Conservation (phyloP, 768 basidiomycete species). For the Lepiota brunneoincarnata region DNA sequence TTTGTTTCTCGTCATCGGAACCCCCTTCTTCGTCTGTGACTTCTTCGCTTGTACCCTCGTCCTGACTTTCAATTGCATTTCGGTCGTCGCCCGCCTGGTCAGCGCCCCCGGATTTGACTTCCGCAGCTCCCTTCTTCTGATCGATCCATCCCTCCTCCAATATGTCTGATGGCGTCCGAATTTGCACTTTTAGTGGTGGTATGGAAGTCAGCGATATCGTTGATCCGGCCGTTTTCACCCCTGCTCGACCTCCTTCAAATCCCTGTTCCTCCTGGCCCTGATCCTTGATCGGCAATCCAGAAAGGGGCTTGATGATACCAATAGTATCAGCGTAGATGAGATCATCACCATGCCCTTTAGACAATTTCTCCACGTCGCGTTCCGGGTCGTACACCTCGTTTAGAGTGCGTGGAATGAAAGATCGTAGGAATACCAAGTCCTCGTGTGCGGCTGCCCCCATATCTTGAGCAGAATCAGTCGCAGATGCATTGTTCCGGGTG, state of each 20-base stretch:
- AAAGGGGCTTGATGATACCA: constrained; percentile 57
- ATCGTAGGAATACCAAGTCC: constrained; percentile 84
- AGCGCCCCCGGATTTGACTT: not conserved
- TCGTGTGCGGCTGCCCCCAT: constrained; percentile 52
- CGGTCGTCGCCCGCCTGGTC: not conserved
- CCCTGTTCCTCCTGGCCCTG: constrained; percentile 10
- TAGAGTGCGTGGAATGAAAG: constrained; percentile 90
- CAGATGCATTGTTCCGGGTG: constrained; percentile 14
- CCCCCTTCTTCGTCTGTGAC: constrained; percentile 31
- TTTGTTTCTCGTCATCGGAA: constrained; percentile 29
- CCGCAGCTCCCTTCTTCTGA: constrained; percentile 11
- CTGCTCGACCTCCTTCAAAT: constrained; percentile 8
- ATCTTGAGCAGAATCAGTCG: constrained; percentile 17
- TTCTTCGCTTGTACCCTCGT: constrained; percentile 21
- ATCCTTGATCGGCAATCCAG: constrained; percentile 2
- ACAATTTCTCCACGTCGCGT: constrained; percentile 78
- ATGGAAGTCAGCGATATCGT: not conserved
- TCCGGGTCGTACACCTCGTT: constrained; percentile 96
- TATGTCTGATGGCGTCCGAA: not conserved
- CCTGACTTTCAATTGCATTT: constrained; percentile 9
- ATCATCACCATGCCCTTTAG: constrained; percentile 62
- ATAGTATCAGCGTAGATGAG: constrained; percentile 90
- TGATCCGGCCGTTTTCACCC: constrained; percentile 1
- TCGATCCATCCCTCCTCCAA: constrained; percentile 14
- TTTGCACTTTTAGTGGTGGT: not conserved